Conservation (phyloP, 2,329 filamentous ascomycete species). For the Colletotrichum gigasporum region DNA sequence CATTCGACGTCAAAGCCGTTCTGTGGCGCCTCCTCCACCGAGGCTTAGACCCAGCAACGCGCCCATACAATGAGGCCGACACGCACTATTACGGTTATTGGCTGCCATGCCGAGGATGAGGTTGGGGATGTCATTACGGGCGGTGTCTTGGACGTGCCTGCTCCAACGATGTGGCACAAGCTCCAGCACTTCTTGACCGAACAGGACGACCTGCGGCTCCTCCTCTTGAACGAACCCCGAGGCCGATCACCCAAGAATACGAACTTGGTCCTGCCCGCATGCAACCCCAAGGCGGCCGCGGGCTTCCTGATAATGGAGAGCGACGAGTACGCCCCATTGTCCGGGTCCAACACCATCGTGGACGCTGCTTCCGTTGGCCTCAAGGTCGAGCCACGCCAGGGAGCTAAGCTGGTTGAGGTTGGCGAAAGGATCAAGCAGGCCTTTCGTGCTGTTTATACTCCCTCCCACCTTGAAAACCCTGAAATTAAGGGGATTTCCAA, state of each 20-base stretch:
- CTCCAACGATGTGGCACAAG: conserved; percentile 59
- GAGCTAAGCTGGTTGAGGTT: conserved; percentile 47
- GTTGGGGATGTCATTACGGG: conserved; percentile 60
- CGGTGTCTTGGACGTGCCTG: conserved; percentile 53
- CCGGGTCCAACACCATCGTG: conserved; percentile 53
- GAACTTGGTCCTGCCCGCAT: conserved; percentile 49
- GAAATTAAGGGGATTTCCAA: conserved; percentile 51
- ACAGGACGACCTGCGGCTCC: conserved; percentile 45
- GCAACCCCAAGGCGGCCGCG: conserved; percentile 50
- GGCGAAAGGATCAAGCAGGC: conserved; percentile 54
- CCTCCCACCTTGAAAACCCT: conserved; percentile 53
- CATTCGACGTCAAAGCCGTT: no score
- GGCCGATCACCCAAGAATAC: conserved; percentile 47
- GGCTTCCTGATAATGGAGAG: conserved; percentile 47
- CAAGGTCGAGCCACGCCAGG: conserved; percentile 42
- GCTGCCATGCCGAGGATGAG: conserved; percentile 51
- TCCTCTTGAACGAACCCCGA: conserved; percentile 51
- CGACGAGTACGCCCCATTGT: conserved; percentile 40
- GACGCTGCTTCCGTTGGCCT: conserved; percentile 48
- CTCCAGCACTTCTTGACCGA: conserved; percentile 50
- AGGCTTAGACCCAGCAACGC: no score
- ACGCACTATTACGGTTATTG: conserved; percentile 42
- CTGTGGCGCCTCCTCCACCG: no score
- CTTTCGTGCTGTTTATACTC: conserved; percentile 43
- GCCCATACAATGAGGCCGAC: conserved; percentile 22